Conservation (phyloP, 805 yeast species). For the Kazachstania bromeliacearum region DNA sequence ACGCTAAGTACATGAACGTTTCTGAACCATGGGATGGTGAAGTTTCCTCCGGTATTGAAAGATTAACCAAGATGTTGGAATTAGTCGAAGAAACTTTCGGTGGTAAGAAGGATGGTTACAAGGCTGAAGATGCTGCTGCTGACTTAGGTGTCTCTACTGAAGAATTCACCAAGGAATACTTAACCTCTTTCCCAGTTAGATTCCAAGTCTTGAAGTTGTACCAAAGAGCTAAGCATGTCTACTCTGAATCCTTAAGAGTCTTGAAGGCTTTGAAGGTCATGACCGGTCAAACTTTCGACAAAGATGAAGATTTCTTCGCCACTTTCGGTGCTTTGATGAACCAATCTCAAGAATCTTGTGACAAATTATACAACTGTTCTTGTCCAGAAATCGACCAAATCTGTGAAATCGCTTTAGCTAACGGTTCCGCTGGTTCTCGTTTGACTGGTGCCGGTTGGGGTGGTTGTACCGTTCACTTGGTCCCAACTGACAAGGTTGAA, state of each 20-base stretch:
- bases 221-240: constrained; percentile 53
- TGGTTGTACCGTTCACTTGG: constrained; percentile 61
- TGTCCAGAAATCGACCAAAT: constrained; percentile 45
- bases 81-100: constrained; percentile 37
- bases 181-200: constrained; percentile 45
- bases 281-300: constrained; percentile 12
- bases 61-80: constrained; percentile 34
- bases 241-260: constrained; percentile 50
- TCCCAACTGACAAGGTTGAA: constrained; percentile 23
- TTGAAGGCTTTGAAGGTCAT: constrained; percentile 39
- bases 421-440: constrained; percentile 58
- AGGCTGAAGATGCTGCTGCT: constrained; percentile 39
- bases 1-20: constrained; percentile 19
- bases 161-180: constrained; percentile 36
- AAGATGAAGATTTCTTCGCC: constrained; percentile 29
- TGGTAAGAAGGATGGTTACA: constrained; percentile 38
- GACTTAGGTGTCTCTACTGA: constrained; percentile 34
- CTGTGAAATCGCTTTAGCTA: constrained; percentile 41
- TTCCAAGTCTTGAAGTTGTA: constrained; percentile 45
- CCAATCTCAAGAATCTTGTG: constrained; percentile 47
- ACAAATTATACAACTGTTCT: constrained; percentile 43
- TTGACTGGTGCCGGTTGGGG: constrained; percentile 81
- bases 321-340: constrained; percentile 49
- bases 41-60: constrained; percentile 33
- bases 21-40: constrained; percentile 39